A percentile compares a stretch with the other conserved stretches of the same genome.
Evolutionary conservation across 495 filamentous ascomycete genomes (phyloP).

Genomic region (Penicillium turbatum): DNA sequence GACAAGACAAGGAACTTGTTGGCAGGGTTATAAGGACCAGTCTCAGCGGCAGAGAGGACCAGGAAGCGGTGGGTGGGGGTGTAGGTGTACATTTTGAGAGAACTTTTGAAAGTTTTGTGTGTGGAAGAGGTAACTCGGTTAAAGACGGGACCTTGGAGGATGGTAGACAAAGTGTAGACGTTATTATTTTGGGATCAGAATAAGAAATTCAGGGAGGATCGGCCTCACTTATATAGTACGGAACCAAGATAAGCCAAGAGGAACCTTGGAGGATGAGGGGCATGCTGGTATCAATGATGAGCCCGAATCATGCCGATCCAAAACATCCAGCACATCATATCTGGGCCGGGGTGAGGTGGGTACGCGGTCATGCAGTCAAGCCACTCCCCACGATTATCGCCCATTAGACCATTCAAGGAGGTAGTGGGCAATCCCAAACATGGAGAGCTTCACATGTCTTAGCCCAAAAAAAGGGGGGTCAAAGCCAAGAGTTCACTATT

Average conservation of each 20-base stretch:
- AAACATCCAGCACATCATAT: constrained; percentile 20
- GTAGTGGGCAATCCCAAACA: constrained; percentile 14
- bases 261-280: constrained; percentile 25
- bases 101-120: constrained; percentile 4
- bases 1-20: constrained; percentile 35
- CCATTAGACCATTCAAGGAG: constrained; percentile 12
- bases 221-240: constrained; percentile 33
- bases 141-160: constrained; percentile 5
- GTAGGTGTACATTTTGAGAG: constrained; percentile 36
- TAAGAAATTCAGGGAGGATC: constrained; percentile 18
- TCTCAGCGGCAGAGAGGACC: constrained; percentile 26
- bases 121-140: constrained; percentile 1
- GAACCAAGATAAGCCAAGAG: constrained; percentile 17
- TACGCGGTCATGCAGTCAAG: constrained; percentile 23
- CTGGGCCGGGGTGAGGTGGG: constrained; percentile 22
- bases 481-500: constrained; percentile 30
- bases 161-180: not conserved
- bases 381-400: constrained; percentile 24
- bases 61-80: constrained; percentile 37
- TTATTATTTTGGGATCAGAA: not conserved
- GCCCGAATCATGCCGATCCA: constrained; percentile 30
- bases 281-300: constrained; percentile 24
- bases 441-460: constrained; percentile 24
- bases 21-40: constrained; percentile 20
- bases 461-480: constrained; percentile 17